These are phyloP conservation scores for Danielia oregonensis DNA, from an alignment of 805 yeast species.

Conservation along the genomic window DNA sequence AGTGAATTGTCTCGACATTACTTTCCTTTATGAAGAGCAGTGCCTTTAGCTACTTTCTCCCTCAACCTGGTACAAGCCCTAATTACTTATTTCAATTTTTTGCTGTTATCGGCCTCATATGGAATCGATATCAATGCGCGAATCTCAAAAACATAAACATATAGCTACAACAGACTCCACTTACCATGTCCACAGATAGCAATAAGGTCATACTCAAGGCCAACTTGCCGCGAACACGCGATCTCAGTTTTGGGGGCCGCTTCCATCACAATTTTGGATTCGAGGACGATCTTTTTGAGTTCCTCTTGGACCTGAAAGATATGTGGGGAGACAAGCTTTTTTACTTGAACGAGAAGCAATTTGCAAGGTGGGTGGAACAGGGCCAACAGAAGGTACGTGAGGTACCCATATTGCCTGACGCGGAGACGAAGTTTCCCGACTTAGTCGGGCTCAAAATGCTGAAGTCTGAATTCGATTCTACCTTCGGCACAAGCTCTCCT, in stretches of 20 bases:
- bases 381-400: constrained; percentile 11
- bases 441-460: constrained; percentile 5
- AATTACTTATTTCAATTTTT: too few relatives aligned
- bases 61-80: too few relatives aligned
- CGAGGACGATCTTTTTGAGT: constrained; percentile 40
- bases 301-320: constrained; percentile 42
- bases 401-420: constrained; percentile 10
- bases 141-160: too few relatives aligned
- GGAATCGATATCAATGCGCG: too few relatives aligned
- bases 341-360: constrained; percentile 31
- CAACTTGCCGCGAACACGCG: constrained; percentile 13
- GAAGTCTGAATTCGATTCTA: constrained; percentile 15
- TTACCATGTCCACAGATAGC: constrained; percentile 9
- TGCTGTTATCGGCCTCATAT: too few relatives aligned
- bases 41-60: too few relatives aligned
- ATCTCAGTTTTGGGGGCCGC: constrained; percentile 21
- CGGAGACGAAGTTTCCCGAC: background rate
- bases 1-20: too few relatives aligned
- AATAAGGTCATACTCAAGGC: constrained; percentile 12
- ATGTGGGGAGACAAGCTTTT: constrained; percentile 50
- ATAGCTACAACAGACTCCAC: too few relatives aligned
- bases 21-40: too few relatives aligned
- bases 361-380: constrained; percentile 17
- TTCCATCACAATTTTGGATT: constrained; percentile 46
- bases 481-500: constrained; percentile 17